Percentiles rank a stretch among this genome's conserved stretches.
phyloP scores from a whole-genome alignment of 2,329 filamentous ascomycete genomes.

The Talaromyces verruculosus region DNA sequence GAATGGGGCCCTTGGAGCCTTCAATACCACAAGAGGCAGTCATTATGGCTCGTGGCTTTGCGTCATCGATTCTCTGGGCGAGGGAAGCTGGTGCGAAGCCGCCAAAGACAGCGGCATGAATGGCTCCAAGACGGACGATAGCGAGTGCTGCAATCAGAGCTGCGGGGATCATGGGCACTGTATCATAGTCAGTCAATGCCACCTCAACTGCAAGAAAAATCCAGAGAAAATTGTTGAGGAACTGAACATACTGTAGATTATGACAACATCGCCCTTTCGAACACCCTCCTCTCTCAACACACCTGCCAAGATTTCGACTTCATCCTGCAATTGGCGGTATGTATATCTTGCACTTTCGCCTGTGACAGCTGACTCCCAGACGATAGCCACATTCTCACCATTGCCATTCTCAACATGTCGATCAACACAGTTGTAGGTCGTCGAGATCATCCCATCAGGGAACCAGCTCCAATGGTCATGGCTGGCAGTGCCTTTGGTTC shows the following conservation, averaged over 20 bases:
- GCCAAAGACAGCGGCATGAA: conserved; percentile 91
- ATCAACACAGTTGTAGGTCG: conserved; percentile 88
- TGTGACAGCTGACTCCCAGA: conserved; percentile 86
- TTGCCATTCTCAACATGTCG: conserved; percentile 80
- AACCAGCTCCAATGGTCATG: conserved; percentile 90
- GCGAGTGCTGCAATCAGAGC: conserved; percentile 85
- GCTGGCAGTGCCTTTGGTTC: conserved; percentile 55
- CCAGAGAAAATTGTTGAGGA: not conserved
- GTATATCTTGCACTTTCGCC: conserved; percentile 69
- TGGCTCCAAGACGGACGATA: conserved; percentile 74
- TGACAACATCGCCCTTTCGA: conserved; percentile 77
- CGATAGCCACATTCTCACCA: conserved; percentile 71
- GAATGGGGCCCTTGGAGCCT: conserved; percentile 72
- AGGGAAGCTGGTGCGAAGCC: conserved; percentile 81
- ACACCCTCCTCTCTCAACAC: conserved; percentile 81
- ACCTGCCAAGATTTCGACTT: conserved; percentile 79
- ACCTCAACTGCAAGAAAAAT: too few relatives aligned
- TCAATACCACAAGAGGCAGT: conserved; percentile 93
- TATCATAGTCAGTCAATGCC: conserved; percentile 3
- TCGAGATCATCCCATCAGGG: conserved; percentile 81
- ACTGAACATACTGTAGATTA: conserved; percentile 73
- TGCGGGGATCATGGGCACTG: conserved; percentile 93
- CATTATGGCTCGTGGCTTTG: conserved; percentile 71
- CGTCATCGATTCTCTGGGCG: conserved; percentile 84
- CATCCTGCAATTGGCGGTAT: conserved; percentile 71